These are phyloP conservation scores for Oryza longistaminata DNA, from an alignment of 176 grass and related monocot species.

Conservation along the genomic window DNA sequence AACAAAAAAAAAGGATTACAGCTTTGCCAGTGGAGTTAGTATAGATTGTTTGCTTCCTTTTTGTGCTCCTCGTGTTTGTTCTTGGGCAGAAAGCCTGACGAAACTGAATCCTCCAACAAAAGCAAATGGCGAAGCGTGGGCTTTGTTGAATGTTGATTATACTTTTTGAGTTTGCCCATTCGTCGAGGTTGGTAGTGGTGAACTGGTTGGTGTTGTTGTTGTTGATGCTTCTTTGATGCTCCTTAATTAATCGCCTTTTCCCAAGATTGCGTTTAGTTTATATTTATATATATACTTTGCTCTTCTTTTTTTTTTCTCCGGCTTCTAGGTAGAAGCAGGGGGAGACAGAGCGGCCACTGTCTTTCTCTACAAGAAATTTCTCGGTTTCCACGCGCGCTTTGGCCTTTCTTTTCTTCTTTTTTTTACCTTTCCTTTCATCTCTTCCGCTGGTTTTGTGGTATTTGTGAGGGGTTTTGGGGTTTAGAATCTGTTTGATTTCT, in stretches of 20 bases:
- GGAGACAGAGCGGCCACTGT: not conserved
- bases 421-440: not conserved
- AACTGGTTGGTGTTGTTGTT: not conserved
- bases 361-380: slow-evolving; percentile 59
- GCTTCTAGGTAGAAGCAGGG: not conserved
- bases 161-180: slow-evolving; percentile 9
- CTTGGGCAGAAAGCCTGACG: not conserved
- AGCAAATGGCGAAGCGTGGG: slow-evolving; percentile 4
- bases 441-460: slow-evolving; percentile 23
- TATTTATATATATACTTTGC: not conserved
- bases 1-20: not conserved
- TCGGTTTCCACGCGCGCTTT: slow-evolving; percentile 48
- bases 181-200: slow-evolving; percentile 39
- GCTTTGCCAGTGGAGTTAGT: not conserved
- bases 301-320: not conserved
- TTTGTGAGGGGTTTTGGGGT: slow-evolving; percentile 27
- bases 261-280: slow-evolving; percentile 15
- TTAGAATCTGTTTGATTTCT: not conserved
- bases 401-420: not conserved
- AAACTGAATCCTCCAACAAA: not conserved
- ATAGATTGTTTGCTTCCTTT: too few relatives aligned
- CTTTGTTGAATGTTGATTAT: not conserved
- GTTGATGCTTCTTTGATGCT: slow-evolving; percentile 19
- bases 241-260: slow-evolving; percentile 28
- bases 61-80: not conserved